These are phyloP conservation scores for Penicillium olsonii DNA, from an alignment of 2,329 filamentous ascomycete genomes.

Conservation along the genomic window DNA sequence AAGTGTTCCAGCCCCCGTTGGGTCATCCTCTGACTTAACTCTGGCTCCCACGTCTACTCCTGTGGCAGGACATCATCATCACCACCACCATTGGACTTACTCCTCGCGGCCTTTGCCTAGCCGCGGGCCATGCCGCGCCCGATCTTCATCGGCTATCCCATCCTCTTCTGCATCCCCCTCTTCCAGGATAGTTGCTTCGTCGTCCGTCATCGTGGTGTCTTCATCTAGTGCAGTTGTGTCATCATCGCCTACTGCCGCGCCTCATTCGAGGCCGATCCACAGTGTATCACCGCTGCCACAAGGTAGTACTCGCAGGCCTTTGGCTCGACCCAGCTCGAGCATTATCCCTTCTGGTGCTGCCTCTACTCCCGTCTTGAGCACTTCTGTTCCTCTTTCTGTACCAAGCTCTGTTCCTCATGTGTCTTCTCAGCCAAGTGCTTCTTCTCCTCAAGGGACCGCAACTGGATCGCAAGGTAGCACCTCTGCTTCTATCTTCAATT, in stretches of 20 bases:
- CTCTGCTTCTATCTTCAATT: neutral
- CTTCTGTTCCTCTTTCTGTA: neutral
- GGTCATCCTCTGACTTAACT: neutral
- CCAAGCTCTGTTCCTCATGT: neutral
- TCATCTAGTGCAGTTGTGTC: neutral
- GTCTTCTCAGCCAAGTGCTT: neutral
- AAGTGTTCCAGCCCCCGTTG: neutral
- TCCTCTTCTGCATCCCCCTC: neutral
- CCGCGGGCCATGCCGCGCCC: constrained; percentile 5
- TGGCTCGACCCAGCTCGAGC: neutral
- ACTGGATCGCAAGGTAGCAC: neutral
- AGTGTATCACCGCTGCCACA: constrained; percentile 1
- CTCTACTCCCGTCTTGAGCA: neutral
- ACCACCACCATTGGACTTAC: constrained; percentile 9
- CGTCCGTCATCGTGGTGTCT: neutral
- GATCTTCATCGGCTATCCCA: neutral
- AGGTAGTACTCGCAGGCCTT: neutral
- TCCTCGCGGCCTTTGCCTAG: constrained; percentile 2
- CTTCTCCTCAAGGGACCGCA: neutral
- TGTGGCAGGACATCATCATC: neutral
- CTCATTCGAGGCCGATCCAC: neutral
- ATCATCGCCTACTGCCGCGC: neutral
- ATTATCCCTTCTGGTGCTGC: neutral
- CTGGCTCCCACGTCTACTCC: neutral
- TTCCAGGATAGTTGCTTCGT: neutral